Evolutionary conservation across 192 early-diverging fungal genomes (phyloP).

Genomic region (Umbelopsis sp.): DNA sequence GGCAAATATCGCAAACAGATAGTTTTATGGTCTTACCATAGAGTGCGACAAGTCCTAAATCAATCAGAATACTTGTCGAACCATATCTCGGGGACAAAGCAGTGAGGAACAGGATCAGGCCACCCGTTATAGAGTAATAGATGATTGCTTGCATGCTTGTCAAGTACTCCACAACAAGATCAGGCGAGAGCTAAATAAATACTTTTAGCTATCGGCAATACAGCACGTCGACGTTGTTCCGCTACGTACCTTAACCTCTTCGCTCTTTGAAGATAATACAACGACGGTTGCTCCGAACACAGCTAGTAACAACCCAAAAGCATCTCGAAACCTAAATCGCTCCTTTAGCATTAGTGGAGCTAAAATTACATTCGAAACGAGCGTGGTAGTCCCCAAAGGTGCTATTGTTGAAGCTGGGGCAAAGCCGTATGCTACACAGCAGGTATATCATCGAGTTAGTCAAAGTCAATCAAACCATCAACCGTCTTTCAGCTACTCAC

Average conservation of each 20-base stretch:
- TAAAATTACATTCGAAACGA: conserved; percentile 71
- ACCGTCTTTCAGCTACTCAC: conserved; percentile 16
- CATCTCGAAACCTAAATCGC: conserved; percentile 58
- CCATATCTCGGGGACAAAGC: conserved; percentile 45
- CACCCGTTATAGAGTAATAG: conserved; percentile 46
- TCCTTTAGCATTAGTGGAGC: conserved; percentile 73
- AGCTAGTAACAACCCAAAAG: conserved; percentile 62
- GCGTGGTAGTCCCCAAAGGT: conserved; percentile 71
- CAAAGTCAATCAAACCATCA: not conserved
- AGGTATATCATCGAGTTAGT: not conserved
- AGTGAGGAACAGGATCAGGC: conserved; percentile 30
- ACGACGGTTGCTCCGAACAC: conserved; percentile 66
- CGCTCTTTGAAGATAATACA: conserved; percentile 61
- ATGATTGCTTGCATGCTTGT: conserved; percentile 46
- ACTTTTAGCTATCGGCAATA: not conserved
- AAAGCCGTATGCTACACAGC: conserved; percentile 69
- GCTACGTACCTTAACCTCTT: conserved; percentile 52
- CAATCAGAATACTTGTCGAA: conserved; percentile 54
- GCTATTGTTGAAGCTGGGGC: conserved; percentile 75
- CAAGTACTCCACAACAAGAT: conserved; percentile 44
- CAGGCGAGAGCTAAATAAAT: conserved; percentile 40
- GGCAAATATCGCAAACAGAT: not conserved
- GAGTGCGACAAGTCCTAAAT: conserved; percentile 61
- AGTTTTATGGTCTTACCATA: conserved; percentile 47
- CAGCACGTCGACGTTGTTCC: not conserved